phyloP scores from a whole-genome alignment of 139 green algal genomes.

The Chlamydomonas applanata region DNA sequence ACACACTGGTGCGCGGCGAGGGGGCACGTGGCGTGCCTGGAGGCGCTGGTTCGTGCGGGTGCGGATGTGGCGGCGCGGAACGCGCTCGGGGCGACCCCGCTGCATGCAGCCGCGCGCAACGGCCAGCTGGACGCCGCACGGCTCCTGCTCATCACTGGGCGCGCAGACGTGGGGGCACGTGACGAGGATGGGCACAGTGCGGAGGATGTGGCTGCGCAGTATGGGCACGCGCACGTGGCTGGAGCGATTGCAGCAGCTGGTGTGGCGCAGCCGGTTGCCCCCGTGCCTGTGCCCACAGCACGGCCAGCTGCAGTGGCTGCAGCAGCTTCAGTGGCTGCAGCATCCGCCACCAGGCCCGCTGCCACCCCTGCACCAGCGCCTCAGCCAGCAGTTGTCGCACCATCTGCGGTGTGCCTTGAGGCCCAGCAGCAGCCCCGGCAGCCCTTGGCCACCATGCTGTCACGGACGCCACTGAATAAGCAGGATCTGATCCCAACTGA shows the following conservation, averaged over 20 bases:
- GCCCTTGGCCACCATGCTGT: not conserved
- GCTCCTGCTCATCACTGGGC: not conserved
- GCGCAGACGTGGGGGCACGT: conserved; percentile 15
- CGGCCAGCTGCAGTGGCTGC: not conserved
- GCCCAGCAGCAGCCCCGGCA: not conserved
- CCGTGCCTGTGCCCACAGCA: no score
- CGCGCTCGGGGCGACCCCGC: conserved; percentile 59
- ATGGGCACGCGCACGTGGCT: conserved; percentile 21
- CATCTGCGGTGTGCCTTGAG: not conserved
- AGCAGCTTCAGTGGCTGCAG: not conserved
- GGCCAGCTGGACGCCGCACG: conserved; percentile 15
- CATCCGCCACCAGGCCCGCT: not conserved
- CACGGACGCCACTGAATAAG: no score
- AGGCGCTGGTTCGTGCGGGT: not conserved
- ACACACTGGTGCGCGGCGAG: conserved; percentile 56
- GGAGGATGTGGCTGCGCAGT: conserved; percentile 45
- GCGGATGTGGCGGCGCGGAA: conserved; percentile 42
- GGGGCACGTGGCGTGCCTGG: conserved; percentile 38
- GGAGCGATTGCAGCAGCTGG: not conserved
- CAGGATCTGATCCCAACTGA: no score
- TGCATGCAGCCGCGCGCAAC: conserved; percentile 59
- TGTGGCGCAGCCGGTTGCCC: no score
- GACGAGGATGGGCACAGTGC: conserved; percentile 66
- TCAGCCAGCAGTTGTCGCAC: no score
- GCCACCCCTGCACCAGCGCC: not conserved